Conservation (phyloP, 169 alveolate genomes). For the Eimeria zaria region DNA sequence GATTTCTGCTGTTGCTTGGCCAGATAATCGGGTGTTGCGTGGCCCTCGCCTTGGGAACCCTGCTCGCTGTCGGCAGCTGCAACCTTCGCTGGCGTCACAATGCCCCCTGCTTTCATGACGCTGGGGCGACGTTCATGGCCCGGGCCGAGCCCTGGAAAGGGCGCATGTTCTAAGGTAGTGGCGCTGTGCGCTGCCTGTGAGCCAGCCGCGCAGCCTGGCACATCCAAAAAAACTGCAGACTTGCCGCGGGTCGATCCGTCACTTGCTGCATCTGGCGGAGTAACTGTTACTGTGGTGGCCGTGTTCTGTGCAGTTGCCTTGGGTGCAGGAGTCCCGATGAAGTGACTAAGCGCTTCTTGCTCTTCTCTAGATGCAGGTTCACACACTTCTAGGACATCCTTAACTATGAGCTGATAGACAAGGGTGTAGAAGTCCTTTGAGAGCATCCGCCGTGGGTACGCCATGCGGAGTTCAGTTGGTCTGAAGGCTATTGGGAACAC, state of each 20-base stretch:
- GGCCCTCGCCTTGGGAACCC: conserved; percentile 25
- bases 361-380: conserved; percentile 86
- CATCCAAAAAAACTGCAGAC: conserved; percentile 3
- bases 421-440: conserved; percentile 72
- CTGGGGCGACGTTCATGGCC: conserved; percentile 85
- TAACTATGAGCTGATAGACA: conserved; percentile 78
- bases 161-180: conserved; percentile 58
- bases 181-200: conserved; percentile 2
- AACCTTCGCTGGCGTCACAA: conserved; percentile 78
- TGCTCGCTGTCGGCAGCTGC: conserved; percentile 58
- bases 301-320: neutral
- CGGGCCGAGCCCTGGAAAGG: conserved; percentile 84
- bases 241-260: neutral
- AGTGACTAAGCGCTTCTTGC: conserved; percentile 85
- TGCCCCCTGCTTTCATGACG: conserved; percentile 83
- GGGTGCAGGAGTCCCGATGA: conserved; percentile 70
- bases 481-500: conserved; percentile 89
- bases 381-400: conserved; percentile 88
- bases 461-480: conserved; percentile 85
- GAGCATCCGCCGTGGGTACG: conserved; percentile 83
- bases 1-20: neutral
- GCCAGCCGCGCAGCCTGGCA: conserved; percentile 22
- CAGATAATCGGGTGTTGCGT: neutral
- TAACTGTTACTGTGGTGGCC: neutral
- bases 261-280: conserved; percentile 39